Conservation (phyloP, 2,329 filamentous ascomycete species). For the Alternaria panax region DNA sequence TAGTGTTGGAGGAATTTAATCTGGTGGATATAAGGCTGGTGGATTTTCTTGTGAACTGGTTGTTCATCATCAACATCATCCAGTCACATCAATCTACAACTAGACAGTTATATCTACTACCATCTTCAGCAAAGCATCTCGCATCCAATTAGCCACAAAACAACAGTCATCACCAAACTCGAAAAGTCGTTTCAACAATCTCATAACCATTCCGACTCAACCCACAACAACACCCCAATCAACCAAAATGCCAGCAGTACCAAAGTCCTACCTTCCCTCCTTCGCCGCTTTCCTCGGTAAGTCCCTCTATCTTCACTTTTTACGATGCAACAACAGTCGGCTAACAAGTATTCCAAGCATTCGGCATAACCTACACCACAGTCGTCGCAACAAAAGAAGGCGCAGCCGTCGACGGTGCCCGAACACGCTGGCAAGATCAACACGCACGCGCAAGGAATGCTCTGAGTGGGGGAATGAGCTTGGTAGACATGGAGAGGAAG, state of each 20-base stretch:
- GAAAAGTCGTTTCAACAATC: not conserved
- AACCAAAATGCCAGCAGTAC: conserved; percentile 38
- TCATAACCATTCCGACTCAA: not conserved
- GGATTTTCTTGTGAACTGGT: not conserved
- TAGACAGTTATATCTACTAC: not conserved
- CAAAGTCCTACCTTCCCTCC: conserved; percentile 45
- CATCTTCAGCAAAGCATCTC: not conserved
- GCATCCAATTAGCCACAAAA: not conserved
- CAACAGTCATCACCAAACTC: not conserved
- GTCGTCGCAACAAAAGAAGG: conserved; percentile 44
- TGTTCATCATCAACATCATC: not conserved
- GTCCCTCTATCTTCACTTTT: not conserved
- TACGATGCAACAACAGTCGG: not conserved
- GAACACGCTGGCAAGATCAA: conserved; percentile 46
- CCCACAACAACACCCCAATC: not conserved
- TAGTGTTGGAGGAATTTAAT: not conserved
- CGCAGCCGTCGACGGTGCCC: conserved; percentile 41
- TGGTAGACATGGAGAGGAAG: conserved; percentile 7
- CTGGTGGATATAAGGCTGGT: not conserved
- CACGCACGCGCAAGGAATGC: conserved; percentile 29
- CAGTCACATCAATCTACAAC: not conserved
- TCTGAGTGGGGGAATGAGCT: conserved; percentile 19
- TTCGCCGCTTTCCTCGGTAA: conserved; percentile 45
- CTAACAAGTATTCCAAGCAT: conserved; percentile 24
- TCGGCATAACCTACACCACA: conserved; percentile 44